Conservation (phyloP, 768 basidiomycete genomes). For the Solioccasus polychromus region DNA sequence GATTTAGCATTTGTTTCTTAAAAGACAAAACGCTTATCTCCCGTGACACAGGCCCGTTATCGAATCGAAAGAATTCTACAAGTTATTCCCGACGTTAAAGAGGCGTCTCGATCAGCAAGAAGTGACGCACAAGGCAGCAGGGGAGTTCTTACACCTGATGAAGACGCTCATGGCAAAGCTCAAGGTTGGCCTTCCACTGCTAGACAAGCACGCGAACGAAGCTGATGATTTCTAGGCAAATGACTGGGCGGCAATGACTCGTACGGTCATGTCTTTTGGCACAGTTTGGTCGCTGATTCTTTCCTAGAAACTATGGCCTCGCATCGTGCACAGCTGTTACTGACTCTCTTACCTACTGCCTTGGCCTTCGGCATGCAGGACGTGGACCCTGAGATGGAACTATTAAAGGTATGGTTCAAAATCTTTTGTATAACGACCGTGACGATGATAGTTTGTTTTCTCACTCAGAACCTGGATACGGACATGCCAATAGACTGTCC, state of each 20-base stretch:
- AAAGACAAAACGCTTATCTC: neutral
- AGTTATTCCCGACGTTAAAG: slow-evolving; percentile 46
- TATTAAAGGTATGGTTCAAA: slow-evolving; percentile 42
- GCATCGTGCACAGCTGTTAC: slow-evolving; percentile 43
- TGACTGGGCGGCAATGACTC: slow-evolving; percentile 61
- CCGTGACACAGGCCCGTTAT: slow-evolving; percentile 47
- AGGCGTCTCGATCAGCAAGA: slow-evolving; percentile 45
- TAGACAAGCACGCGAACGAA: neutral
- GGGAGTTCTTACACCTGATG: slow-evolving; percentile 52
- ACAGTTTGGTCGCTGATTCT: neutral
- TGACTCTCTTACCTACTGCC: slow-evolving; percentile 43
- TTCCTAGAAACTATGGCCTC: slow-evolving; percentile 43
- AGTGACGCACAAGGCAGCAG: slow-evolving; percentile 47
- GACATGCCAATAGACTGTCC: slow-evolving; percentile 36
- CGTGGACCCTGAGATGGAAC: slow-evolving; percentile 42
- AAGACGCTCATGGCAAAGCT: slow-evolving; percentile 67
- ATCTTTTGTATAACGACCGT: neutral
- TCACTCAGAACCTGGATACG: slow-evolving; percentile 51
- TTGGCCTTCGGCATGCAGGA: slow-evolving; percentile 49
- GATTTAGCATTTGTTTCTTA: neutral
- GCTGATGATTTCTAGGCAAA: slow-evolving; percentile 41
- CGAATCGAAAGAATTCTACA: slow-evolving; percentile 57
- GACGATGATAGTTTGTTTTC: neutral
- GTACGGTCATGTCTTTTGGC: slow-evolving; percentile 31
- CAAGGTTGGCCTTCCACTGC: slow-evolving; percentile 38